Base-by-base conservation (phyloP, 1,284 basidiomycete species). In the Cystobasidiaceae sp. region DNA sequence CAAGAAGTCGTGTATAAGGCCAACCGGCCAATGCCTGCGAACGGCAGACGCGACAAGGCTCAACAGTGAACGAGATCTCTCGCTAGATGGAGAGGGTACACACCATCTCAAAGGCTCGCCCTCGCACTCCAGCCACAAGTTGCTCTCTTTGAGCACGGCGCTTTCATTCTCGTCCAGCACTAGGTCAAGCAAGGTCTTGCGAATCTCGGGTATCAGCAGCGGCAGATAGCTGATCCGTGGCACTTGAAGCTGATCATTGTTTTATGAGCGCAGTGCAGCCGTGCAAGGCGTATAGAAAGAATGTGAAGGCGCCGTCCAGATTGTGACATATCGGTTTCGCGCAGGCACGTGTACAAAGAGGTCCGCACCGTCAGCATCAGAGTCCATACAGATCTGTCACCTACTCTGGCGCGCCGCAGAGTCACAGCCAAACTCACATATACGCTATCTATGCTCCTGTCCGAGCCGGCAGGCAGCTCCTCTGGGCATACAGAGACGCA, bases 11-110 rank as follows among this genome's bases (percentile, higher is more conserved):
- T 93, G 92, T 69, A 96, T 84, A 46, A 96, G 81, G 39, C 93
- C 93, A 68, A 97, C 85, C 37, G 93, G 86, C 93, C 93, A 96
- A 78, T 97, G 91, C 91, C 93, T 96, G 45, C 17, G 21, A 15
- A 25, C 23, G 19, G 8, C 11, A 33, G 9, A 52, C 19, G 27
- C 23, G 41, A 7, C 21, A 15, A 21, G n/a, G 33, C 17, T 33
- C 11, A n/a, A 23, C 19, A 2, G n/a, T 39, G 21, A 30, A 13
- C 7, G 13, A 44, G 17, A 5, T 23, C 17, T 45, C 5, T 9
- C 19, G 30, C 28, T 4, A 34, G 39, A 15, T 17, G 34, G 19
- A 44, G 44, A 52, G 56, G n/a, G 32, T 44, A 79, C 85, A 69
- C 68, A 92, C 91, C 90, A 94, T 78, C 89, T 89, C 74, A 89